Conservation (phyloP, 73 alveolate species). For the Tetrahymena thermophila region DNA sequence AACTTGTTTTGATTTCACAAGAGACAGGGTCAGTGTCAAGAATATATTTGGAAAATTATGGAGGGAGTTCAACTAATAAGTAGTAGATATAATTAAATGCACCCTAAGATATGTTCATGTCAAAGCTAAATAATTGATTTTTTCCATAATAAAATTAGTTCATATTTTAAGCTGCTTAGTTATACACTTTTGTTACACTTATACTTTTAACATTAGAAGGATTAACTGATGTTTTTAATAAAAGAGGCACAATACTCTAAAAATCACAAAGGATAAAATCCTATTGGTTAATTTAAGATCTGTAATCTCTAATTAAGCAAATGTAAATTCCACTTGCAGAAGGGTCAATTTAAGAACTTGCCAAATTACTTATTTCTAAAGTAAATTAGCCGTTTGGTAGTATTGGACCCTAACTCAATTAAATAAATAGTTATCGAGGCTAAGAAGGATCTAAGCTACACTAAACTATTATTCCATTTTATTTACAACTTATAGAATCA, state of each 20-base stretch:
- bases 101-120: not conserved
- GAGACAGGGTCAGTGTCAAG: not conserved
- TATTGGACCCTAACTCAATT: not conserved
- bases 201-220: not conserved
- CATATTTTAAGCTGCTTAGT: not conserved
- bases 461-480: not conserved
- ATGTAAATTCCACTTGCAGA: not conserved
- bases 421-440: not conserved
- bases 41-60: not conserved
- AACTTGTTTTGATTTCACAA: not conserved
- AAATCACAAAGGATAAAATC: not conserved
- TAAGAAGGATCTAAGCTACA: not conserved
- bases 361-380: not conserved
- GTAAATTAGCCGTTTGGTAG: not conserved
- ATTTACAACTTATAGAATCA: not conserved
- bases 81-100: not conserved
- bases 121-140: not conserved
- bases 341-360: not conserved
- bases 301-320: not conserved
- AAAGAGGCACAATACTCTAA: not conserved
- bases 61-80: not conserved
- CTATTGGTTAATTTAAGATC: not conserved
- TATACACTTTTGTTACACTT: not conserved
- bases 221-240: not conserved
- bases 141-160: not conserved